Base-by-base conservation (phyloP, 306 rosid genomes). In the Mucuna pruriens region DNA sequence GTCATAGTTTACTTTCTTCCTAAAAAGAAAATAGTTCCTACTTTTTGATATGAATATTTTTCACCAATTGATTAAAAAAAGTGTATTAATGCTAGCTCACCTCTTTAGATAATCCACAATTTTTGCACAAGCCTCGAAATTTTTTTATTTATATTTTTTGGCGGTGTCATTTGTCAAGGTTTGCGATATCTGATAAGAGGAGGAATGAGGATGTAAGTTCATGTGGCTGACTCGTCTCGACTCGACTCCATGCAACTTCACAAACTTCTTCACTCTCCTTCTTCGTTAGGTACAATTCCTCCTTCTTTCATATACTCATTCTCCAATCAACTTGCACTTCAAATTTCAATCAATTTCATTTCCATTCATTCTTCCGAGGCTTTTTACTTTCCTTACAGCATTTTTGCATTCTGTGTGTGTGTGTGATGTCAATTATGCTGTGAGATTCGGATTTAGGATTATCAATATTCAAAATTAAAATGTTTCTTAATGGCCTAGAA, bases 261-360 rank as follows among this genome's bases (percentile, higher is more conserved):
- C 54, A 22, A 23, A 7, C 71, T 77, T 42, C 38, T 62, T 42
- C 66, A 46, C 8, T 65, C 76, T 73, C 36, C 82, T 55, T 16
- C 79, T 65, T 65, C 71, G 3, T 62, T 58, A 2, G 84, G 84
- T 87, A 87, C 66, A 29, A 1, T 39, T 48, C 26, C 60, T 78
- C 71, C 69, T 71, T 42, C 62, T 29, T 61, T 29, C 19, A 60
- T 12, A 26, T 13, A 57, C 5, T 29, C 33, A 33, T 6, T 12
- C 7, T 31, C 10, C 0, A 3, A 11, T 26, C 5, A 31, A 12
- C 66, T 60, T 40, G 3, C 17, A 13, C 40, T 15, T 25, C 11
- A 19, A 42, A 16, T 13, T n/a, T 23, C 17, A 20, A 36, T 20
- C 39, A 8, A 40, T n/a, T 34, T 7, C 31, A 7, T 63, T 63